A percentile compares a stretch with the other conserved stretches of the same genome.
phyloP scores from a whole-genome alignment of 2,329 filamentous ascomycete species.

The Trichoderma oligosporum region DNA sequence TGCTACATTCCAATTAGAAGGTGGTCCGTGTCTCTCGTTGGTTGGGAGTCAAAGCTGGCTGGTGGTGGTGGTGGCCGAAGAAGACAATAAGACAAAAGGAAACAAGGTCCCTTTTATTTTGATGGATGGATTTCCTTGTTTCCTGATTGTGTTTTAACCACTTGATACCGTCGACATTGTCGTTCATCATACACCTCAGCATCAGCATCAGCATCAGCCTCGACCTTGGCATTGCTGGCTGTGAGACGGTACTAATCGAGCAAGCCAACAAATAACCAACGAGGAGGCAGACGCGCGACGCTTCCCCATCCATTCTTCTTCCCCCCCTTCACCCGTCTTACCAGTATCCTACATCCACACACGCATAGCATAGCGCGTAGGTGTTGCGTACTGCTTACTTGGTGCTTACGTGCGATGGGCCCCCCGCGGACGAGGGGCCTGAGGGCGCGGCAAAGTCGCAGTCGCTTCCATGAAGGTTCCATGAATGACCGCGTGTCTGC shows the following conservation, averaged over 20 bases:
- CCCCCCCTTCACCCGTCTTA: not conserved
- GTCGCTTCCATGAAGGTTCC: conserved; percentile 72
- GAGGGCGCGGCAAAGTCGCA: conserved; percentile 32
- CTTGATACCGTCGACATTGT: not conserved
- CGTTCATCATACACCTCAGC: no score
- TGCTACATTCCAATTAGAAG: no score
- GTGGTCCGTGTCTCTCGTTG: conserved; percentile 1
- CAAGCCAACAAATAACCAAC: no score
- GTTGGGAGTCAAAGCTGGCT: no score
- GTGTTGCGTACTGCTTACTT: not conserved
- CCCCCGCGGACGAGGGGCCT: conserved; percentile 32
- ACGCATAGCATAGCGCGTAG: not conserved
- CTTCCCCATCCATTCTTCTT: not conserved
- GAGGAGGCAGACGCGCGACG: not conserved
- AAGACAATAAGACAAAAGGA: not conserved
- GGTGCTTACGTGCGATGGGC: conserved; percentile 26
- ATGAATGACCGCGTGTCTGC: conserved; percentile 79
- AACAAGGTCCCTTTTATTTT: not conserved
- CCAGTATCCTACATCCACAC: not conserved
- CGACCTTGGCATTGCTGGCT: not conserved
- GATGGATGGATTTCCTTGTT: not conserved
- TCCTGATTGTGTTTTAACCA: not conserved
- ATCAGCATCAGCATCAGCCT: not conserved
- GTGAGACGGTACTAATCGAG: not conserved
- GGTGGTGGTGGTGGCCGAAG: conserved; percentile 1